phyloP scores from a whole-genome alignment of 1,284 basidiomycete genomes.

The Malassezia yamatoensis region DNA sequence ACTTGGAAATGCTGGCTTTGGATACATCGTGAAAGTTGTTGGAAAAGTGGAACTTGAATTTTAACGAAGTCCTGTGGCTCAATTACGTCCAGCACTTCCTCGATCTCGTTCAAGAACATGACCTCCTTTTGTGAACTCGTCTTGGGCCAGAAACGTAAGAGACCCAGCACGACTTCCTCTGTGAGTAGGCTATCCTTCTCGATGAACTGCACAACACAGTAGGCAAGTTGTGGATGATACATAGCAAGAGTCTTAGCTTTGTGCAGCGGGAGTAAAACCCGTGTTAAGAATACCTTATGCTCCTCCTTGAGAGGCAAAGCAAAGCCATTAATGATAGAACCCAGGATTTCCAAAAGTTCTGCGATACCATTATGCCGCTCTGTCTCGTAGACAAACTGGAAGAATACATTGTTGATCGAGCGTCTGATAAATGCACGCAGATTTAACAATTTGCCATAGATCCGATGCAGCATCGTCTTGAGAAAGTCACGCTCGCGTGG shows the following conservation, averaged over 20 bases:
- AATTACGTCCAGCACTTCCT: conserved; percentile 97
- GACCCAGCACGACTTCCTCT: conserved; percentile 87
- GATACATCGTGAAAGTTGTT: conserved; percentile 90
- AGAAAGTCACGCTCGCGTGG: conserved; percentile 97
- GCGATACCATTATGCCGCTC: conserved; percentile 99
- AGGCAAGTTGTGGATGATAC: conserved; percentile 95
- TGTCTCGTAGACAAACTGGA: conserved; percentile 96
- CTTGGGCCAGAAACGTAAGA: conserved; percentile 96
- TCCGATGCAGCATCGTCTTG: conserved; percentile 95
- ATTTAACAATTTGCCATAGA: conserved; percentile 99
- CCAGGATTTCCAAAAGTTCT: conserved; percentile 92
- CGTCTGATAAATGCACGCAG: conserved; percentile 95
- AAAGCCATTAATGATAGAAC: conserved; percentile 99
- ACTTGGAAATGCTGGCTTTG: conserved; percentile 97
- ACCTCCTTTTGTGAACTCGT: conserved; percentile 99
- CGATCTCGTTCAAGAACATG: conserved; percentile 99
- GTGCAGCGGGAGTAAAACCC: conserved; percentile 91
- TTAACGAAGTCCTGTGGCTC: conserved; percentile 94
- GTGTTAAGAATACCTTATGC: conserved; percentile 94
- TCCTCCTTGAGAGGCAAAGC: conserved; percentile 96
- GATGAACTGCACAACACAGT: conserved; percentile 97
- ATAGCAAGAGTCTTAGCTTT: conserved; percentile 93
- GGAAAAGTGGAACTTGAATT: conserved; percentile 86
- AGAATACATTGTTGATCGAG: conserved; percentile 99
- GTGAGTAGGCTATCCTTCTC: conserved; percentile 90